Base-by-base conservation (phyloP, 805 yeast genomes). In the Lachancea sp. region DNA sequence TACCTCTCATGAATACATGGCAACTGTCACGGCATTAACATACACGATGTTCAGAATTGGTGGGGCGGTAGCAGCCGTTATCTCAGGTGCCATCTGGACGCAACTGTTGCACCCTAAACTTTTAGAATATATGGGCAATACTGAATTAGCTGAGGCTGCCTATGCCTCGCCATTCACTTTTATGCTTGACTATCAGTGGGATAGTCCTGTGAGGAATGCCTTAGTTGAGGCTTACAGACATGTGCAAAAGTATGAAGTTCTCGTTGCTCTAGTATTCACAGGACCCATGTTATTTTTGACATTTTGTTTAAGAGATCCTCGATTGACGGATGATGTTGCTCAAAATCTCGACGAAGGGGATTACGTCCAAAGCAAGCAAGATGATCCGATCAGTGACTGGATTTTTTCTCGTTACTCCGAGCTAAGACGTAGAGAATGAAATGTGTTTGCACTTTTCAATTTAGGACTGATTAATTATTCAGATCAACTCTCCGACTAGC, bases 81-180 rank as follows among this genome's bases (percentile, higher is more conserved):
- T 82, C n/a, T 71, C 83, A 11, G 88, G 87, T 50, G 85, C 87
- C 22, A 69, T 82, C 31, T 82, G 87, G 87, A 75, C 85, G 11
- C 78, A 78, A 48, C 41, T 71, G 7, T 22, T 82, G 51, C 81
- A 75, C 54, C 51, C 55, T 13, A 53, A 69, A 50, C 58, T 77
- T 38, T 42, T 51, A 23, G 56, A 65, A 36, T 48, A 61, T 42
- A 43, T 66, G 47, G 54, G 56, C 6, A 66, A 71, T 42, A 47
- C 60, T 1, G 56, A 68, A 0, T 45, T 71, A 20, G 76, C 77
- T 4, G 48, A 60, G 0, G 45, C 41, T 2, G 80, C 77, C 9
- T 79, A 78, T 50, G 67, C 65, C 2, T 58, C 70, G 16, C 88
- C 88, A 23, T 69, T 71, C 47, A 59, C 68, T 0, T 78, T 75